phyloP scores from a whole-genome alignment of 1,139 yeast genomes.

The Debaryomyces udenii region DNA sequence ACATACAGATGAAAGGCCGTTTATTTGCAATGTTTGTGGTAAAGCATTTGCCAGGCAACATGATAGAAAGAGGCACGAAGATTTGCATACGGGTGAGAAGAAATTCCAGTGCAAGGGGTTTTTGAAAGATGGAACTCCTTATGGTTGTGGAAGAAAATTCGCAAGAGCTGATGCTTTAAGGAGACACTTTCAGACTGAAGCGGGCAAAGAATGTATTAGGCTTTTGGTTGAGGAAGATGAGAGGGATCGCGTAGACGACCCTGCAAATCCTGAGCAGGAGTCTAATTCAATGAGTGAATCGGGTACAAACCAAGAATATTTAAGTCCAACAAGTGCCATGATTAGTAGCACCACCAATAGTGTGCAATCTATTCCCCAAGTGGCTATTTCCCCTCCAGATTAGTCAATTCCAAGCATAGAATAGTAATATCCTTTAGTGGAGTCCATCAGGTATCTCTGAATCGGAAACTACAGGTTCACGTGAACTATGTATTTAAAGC shows the following conservation, averaged over 20 bases:
- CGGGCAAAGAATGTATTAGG: constrained; percentile 82
- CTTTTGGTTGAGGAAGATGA: constrained; percentile 70
- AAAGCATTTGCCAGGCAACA: constrained; percentile 96
- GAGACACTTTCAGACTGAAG: constrained; percentile 91
- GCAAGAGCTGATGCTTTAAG: constrained; percentile 96
- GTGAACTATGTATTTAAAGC: too few species aligned
- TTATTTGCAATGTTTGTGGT: constrained; percentile 81
- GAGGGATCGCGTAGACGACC: constrained; percentile 19
- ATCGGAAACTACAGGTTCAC: too few species aligned
- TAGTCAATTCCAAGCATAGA: constrained; percentile 7
- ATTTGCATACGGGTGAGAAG: constrained; percentile 88
- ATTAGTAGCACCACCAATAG: constrained; percentile 12
- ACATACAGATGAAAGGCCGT: constrained; percentile 94
- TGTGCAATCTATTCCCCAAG: constrained; percentile 28
- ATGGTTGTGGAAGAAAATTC: constrained; percentile 94
- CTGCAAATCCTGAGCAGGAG: constrained; percentile 3
- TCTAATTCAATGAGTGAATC: constrained; percentile 4
- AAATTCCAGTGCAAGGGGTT: constrained; percentile 81
- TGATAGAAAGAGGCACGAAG: constrained; percentile 92
- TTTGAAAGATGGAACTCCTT: constrained; percentile 61
- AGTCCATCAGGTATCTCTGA: background rate
- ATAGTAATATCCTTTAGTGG: background rate
- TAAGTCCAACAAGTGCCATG: constrained; percentile 19
- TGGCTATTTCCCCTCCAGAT: constrained; percentile 47
- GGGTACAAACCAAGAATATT: constrained; percentile 15